Conservation (phyloP, 2,329 filamentous ascomycete species). For the Ceratocystis eucalypticola region DNA sequence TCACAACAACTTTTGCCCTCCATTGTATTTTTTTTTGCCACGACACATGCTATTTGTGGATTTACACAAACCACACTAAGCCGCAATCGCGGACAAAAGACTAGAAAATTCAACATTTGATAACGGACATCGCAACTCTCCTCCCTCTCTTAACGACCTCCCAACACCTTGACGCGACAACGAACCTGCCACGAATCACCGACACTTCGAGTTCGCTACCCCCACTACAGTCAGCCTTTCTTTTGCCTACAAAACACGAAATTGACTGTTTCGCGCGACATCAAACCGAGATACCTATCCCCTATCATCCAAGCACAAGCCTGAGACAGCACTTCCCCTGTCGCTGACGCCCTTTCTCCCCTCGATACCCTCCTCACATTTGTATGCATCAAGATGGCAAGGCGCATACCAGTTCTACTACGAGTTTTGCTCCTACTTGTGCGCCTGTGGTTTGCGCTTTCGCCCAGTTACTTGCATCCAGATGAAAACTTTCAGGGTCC, state of each 20-base stretch:
- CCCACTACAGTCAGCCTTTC: neutral
- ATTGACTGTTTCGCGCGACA: neutral
- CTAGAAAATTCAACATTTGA: neutral
- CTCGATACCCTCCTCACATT: neutral
- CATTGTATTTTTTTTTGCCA: neutral
- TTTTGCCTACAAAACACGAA: neutral
- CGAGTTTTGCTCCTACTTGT: slow-evolving; percentile 62
- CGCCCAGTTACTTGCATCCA: slow-evolving; percentile 90
- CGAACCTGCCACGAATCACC: neutral
- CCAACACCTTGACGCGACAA: neutral
- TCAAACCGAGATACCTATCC: neutral
- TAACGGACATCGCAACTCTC: neutral
- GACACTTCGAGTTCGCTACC: neutral
- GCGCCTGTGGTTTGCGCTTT: slow-evolving; percentile 85
- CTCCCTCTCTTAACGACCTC: neutral
- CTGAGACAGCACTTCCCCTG: neutral
- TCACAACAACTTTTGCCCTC: neutral
- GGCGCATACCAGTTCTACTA: slow-evolving; percentile 13
- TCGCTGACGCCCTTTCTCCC: neutral
- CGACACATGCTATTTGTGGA: neutral
- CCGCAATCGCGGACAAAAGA: neutral
- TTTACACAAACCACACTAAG: neutral
- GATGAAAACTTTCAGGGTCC: slow-evolving; percentile 99
- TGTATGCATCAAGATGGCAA: slow-evolving; percentile 11
- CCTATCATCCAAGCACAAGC: neutral